A percentile compares a stretch with the other conserved stretches of the same genome.
These are phyloP conservation scores for Platanthera guangdongensis DNA, from an alignment of 106 monocot genomes.

Conservation along the genomic window DNA sequence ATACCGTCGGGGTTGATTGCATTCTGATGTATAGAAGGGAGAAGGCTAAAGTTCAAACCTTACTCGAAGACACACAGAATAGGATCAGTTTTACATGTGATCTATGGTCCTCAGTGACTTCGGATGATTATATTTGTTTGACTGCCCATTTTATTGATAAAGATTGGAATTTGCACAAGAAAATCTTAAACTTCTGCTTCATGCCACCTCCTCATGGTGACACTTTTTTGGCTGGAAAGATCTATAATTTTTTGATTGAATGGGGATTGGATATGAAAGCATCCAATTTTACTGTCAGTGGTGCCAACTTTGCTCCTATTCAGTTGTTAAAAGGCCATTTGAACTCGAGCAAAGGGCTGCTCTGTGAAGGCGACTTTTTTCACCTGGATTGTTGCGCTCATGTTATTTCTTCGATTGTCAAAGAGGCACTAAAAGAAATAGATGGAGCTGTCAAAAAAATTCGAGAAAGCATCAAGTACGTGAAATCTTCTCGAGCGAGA, in stretches of 20 bases:
- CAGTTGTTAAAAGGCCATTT: slow-evolving; percentile 12
- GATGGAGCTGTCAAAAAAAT: slow-evolving; percentile 3
- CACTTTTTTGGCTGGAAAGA: not conserved
- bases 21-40: slow-evolving; percentile 12
- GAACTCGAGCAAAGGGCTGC: not conserved
- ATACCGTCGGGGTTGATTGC: slow-evolving; percentile 11
- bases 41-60: slow-evolving; percentile 6
- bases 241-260: slow-evolving; percentile 16
- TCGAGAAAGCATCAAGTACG: slow-evolving; percentile 17
- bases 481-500: slow-evolving; percentile 7
- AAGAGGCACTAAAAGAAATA: slow-evolving; percentile 10
- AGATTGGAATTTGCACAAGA: slow-evolving; percentile 12
- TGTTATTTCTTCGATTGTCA: slow-evolving; percentile 4
- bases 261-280: slow-evolving; percentile 9
- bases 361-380: slow-evolving; percentile 8
- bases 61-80: slow-evolving; percentile 8
- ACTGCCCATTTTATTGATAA: slow-evolving; percentile 17
- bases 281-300: slow-evolving; percentile 2
- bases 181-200: slow-evolving; percentile 8
- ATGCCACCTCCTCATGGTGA: slow-evolving; percentile 12
- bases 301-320: slow-evolving; percentile 8
- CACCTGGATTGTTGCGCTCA: slow-evolving; percentile 5
- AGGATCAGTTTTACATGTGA: slow-evolving; percentile 18
- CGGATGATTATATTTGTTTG: slow-evolving; percentile 12
- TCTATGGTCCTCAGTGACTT: slow-evolving; percentile 16